These are phyloP conservation scores for Pugionium cornutum DNA, from an alignment of 345 rosid species.

Conservation along the genomic window DNA sequence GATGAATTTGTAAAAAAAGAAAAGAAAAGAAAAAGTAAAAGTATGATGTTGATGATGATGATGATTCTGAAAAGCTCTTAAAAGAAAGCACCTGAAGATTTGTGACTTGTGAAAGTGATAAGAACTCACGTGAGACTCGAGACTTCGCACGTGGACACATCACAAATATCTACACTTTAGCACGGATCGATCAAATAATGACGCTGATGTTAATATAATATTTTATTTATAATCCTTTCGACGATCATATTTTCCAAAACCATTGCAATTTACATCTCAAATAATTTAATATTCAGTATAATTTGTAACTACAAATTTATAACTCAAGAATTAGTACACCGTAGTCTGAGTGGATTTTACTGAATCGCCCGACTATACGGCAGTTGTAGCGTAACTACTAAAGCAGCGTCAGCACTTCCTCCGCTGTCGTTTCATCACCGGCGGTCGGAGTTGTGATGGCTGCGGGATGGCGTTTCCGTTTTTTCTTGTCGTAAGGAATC, in stretches of 20 bases:
- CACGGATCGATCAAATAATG: conserved; percentile 3
- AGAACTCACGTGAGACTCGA: conserved; percentile 30
- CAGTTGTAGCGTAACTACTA: conserved; percentile 19
- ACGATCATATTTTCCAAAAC: conserved; percentile 26
- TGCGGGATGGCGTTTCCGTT: conserved; percentile 48
- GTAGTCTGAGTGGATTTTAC: background rate
- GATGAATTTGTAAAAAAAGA: conserved; percentile 20
- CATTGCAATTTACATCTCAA: conserved; percentile 41
- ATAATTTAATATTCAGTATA: conserved; percentile 4
- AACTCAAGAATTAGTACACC: conserved; percentile 12
- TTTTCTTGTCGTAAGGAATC: conserved; percentile 85
- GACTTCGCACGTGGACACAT: conserved; percentile 20
- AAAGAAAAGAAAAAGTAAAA: conserved; percentile 15
- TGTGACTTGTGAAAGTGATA: conserved; percentile 25
- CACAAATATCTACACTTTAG: conserved; percentile 25
- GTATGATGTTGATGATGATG: conserved; percentile 11
- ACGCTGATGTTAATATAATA: background rate
- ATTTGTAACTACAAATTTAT: background rate
- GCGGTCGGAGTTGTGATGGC: background rate
- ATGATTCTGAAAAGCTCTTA: conserved; percentile 29
- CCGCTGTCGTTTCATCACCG: conserved; percentile 17
- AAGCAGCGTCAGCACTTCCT: conserved; percentile 26
- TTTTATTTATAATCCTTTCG: background rate
- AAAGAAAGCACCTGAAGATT: conserved; percentile 42
- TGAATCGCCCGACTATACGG: conserved; percentile 7